These are phyloP conservation scores for Oleoguttula mirabilis DNA, from an alignment of 495 filamentous ascomycete genomes.

Conservation along the genomic window DNA sequence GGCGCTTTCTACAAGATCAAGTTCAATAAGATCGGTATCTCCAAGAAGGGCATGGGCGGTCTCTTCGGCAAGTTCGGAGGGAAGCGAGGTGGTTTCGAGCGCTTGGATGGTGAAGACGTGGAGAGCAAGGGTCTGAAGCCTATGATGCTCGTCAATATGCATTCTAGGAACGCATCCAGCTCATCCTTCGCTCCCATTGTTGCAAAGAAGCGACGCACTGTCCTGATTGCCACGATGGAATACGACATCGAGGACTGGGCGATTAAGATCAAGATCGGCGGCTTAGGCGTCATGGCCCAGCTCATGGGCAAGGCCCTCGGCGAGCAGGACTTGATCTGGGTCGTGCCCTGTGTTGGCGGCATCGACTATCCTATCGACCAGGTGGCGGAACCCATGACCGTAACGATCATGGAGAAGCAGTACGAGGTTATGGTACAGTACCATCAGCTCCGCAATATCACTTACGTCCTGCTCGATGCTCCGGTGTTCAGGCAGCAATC, in stretches of 20 bases:
- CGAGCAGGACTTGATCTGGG: conserved; percentile 58
- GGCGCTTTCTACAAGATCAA: conserved; percentile 57
- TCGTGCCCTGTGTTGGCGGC: conserved; percentile 55
- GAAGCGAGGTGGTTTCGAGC: too few species aligned
- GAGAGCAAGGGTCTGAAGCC: too few species aligned
- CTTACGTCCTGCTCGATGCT: conserved; percentile 56
- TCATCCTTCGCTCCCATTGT: too few species aligned
- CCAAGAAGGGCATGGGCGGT: conserved; percentile 37
- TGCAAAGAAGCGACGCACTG: conserved; percentile 40
- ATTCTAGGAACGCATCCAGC: too few species aligned
- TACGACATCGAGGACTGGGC: conserved; percentile 60
- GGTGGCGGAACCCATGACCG: conserved; percentile 47
- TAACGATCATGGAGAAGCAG: conserved; percentile 47
- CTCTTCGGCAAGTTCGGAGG: too few species aligned
- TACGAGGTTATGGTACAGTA: conserved; percentile 56
- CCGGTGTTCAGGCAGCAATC: conserved; percentile 58
- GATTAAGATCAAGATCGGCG: conserved; percentile 63
- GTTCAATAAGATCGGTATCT: conserved; percentile 52
- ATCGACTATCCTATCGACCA: conserved; percentile 53
- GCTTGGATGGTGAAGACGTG: too few species aligned
- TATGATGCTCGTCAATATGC: too few species aligned
- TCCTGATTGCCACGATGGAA: conserved; percentile 58
- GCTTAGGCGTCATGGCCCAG: conserved; percentile 53
- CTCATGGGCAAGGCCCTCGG: conserved; percentile 56
- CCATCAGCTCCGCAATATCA: conserved; percentile 52